phyloP scores from a whole-genome alignment of 176 grass and related monocot species.

The Metroxylon sagu region DNA sequence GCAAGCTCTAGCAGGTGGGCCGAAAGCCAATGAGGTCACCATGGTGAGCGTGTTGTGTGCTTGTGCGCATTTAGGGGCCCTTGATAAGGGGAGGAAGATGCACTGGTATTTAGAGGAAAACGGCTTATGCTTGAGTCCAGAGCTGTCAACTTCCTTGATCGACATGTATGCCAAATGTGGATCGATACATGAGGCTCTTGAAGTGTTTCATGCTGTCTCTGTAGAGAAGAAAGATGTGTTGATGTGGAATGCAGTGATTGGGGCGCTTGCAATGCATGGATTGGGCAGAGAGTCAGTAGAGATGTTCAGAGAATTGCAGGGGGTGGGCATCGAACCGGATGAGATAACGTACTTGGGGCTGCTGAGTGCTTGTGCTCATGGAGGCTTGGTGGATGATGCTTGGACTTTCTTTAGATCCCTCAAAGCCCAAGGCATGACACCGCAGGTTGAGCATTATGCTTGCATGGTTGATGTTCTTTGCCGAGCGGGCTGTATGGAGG shows the following conservation, averaged over 20 bases:
- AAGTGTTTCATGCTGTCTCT: constrained; percentile 32
- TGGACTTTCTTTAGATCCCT: constrained; percentile 41
- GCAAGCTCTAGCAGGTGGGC: constrained; percentile 4
- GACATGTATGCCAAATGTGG: constrained; percentile 66
- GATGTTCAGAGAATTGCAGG: constrained; percentile 43
- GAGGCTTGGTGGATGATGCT: constrained; percentile 53
- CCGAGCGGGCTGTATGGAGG: constrained; percentile 43
- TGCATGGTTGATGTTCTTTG: constrained; percentile 66
- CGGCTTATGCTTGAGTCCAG: constrained; percentile 28
- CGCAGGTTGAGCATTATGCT: constrained; percentile 56
- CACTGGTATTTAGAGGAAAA: constrained; percentile 31
- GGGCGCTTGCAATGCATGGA: constrained; percentile 51
- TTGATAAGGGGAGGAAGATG: constrained; percentile 32
- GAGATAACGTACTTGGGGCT: constrained; percentile 57
- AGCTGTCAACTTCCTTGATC: constrained; percentile 39
- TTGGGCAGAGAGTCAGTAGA: constrained; percentile 31
- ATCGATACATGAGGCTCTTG: constrained; percentile 35
- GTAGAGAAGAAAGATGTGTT: constrained; percentile 36
- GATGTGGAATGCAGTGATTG: constrained; percentile 58
- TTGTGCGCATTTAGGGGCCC: constrained; percentile 47
- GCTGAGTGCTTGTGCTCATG: constrained; percentile 48
- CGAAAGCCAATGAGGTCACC: constrained; percentile 40
- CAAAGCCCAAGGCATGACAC: constrained; percentile 35
- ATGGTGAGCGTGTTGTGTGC: constrained; percentile 57
- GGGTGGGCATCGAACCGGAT: constrained; percentile 26